Evolutionary conservation across 495 filamentous ascomycete species (phyloP), one percentile per base, ranked within the genome.

Genomic region (Daldinia decipiens): DNA sequence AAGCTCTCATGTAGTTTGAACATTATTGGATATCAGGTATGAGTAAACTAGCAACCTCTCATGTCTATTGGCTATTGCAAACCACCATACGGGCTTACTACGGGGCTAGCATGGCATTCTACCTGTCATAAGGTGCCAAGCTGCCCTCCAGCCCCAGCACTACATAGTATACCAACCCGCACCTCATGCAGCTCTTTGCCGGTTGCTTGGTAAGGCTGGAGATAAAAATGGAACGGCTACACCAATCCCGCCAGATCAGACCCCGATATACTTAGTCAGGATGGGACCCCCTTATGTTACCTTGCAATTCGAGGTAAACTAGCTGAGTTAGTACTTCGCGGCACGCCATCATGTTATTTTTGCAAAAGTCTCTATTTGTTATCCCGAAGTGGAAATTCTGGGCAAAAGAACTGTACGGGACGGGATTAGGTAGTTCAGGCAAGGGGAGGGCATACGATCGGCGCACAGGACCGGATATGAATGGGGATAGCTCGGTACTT

Each of bases 241-340:
- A 50, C 47, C 54, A 57, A 65, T 68, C 64, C 55, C 70, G 51
- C 60, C 50, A 64, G 50, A 64, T 72, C 55, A 68, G 34, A 85
- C 43, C 66, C 81, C 29, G 81, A 83, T 52, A 80, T 85, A 60
- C 77, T 76, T 53, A 81, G 80, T 50, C 81, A 85, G 55, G 82
- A 88, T 69, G 84, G 82, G 17, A 79, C 70, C 31, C 80, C 80
- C 9, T 80, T 80, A 60, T 27, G 75, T 81, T 43, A 83, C 82
- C 34, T 68, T 85, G 43, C 75, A 79, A 43, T 86, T 68, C 54
- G 12, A 58, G 59, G 31, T 21, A 52, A 53, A 24, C 36, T 24
- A 51, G 50, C 52, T 34, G 45, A 59, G 52, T 38, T 32, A 51
- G 59, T 50, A 12, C 29, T 24, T 57, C 40, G 26, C 36, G 19